Percentiles rank a stretch among this genome's conserved stretches.
These are phyloP conservation scores for Penicillium paneum DNA, from an alignment of 2,329 filamentous ascomycete genomes.

Conservation along the genomic window DNA sequence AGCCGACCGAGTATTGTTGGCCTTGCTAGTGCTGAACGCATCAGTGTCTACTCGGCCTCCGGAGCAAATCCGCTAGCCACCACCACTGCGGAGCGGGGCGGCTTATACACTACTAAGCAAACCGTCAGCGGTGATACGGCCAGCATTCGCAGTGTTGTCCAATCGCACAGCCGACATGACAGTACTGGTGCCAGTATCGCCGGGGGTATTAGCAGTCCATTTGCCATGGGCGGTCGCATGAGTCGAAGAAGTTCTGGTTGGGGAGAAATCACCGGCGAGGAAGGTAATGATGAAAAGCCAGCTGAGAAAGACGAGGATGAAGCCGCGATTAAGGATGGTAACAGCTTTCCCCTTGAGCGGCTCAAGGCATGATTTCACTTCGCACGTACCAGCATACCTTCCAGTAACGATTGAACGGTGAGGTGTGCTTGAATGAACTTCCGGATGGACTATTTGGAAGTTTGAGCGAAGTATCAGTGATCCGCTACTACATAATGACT, in stretches of 20 bases:
- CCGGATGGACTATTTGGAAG: conserved; percentile 8
- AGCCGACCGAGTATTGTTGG: conserved; percentile 53
- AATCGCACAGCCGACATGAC: conserved; percentile 76
- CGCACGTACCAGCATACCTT: not conserved
- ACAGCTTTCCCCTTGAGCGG: conserved; percentile 11
- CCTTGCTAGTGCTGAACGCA: conserved; percentile 57
- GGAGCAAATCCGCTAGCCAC: conserved; percentile 55
- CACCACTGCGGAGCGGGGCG: conserved; percentile 73
- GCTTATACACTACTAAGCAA: conserved; percentile 67
- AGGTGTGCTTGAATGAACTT: conserved; percentile 17
- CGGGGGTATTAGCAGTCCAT: conserved; percentile 58
- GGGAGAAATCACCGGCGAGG: conserved; percentile 44
- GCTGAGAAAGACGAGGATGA: conserved; percentile 24
- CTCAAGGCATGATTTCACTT: conserved; percentile 8
- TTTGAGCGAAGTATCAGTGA: conserved; percentile 5
- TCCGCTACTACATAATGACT: conserved; percentile 20
- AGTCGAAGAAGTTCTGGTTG: conserved; percentile 46
- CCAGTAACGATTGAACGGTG: not conserved
- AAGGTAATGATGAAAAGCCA: conserved; percentile 32
- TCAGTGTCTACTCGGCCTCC: conserved; percentile 71
- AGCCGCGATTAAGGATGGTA: conserved; percentile 34
- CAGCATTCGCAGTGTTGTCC: conserved; percentile 72
- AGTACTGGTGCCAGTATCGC: conserved; percentile 73
- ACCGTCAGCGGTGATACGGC: conserved; percentile 60
- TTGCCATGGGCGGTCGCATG: conserved; percentile 48